These are phyloP conservation scores for Inga laurina DNA, from an alignment of 306 rosid species.

Conservation along the genomic window DNA sequence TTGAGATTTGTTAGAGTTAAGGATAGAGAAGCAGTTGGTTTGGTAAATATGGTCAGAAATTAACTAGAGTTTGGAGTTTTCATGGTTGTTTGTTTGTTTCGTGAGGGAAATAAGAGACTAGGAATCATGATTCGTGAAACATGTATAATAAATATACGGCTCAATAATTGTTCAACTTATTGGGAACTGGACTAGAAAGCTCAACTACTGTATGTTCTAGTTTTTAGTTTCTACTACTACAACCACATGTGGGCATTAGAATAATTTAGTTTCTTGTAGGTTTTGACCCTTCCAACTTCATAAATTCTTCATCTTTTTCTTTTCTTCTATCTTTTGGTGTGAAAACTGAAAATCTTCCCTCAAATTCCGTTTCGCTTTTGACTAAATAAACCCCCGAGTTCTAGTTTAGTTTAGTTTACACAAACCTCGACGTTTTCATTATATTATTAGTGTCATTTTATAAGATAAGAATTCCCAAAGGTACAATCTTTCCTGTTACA, in stretches of 20 bases:
- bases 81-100: neutral
- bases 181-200: conserved; percentile 8
- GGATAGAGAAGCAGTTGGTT: neutral
- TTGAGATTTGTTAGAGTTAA: neutral
- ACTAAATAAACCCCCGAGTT: neutral
- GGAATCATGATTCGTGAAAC: neutral
- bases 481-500: neutral
- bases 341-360: neutral
- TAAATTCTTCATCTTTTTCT: neutral
- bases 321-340: too few species aligned
- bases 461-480: neutral
- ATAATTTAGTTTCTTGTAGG: neutral
- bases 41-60: neutral
- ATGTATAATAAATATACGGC: neutral
- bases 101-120: neutral
- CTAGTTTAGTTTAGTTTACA: neutral
- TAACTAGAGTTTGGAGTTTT: neutral
- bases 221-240: neutral
- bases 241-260: neutral
- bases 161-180: neutral
- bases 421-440: neutral
- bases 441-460: neutral
- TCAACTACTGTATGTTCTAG: neutral
- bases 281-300: neutral
- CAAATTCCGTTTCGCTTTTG: conserved; percentile 20